These are phyloP conservation scores for Zizania palustris DNA, from an alignment of 202 grass and related monocot species.

Conservation along the genomic window DNA sequence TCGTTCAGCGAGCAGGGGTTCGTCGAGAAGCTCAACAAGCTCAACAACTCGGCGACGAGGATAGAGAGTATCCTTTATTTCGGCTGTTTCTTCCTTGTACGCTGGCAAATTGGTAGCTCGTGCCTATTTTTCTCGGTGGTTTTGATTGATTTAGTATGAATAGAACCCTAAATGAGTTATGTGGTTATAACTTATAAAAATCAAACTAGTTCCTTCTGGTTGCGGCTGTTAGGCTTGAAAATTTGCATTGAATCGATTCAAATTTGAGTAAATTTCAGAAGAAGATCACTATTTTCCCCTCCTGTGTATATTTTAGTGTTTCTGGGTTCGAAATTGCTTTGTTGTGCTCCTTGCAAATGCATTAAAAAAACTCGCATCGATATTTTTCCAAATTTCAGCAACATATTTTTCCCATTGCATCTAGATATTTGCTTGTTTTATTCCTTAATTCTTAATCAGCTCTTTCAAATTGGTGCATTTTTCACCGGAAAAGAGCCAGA, in stretches of 20 bases:
- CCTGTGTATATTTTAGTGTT: too few species aligned
- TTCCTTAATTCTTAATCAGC: constrained; percentile 63
- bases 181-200: neutral
- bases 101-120: neutral
- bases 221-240: neutral
- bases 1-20: constrained; percentile 68
- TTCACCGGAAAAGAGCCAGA: constrained; percentile 85
- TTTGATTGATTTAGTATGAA: constrained; percentile 34
- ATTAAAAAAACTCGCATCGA: neutral
- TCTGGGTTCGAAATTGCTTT: neutral
- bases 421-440: constrained; percentile 12
- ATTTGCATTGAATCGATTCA: too few species aligned
- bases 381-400: neutral
- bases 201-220: neutral
- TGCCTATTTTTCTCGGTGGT: neutral
- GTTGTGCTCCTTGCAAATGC: neutral
- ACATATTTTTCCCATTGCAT: neutral
- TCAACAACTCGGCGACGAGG: constrained; percentile 78
- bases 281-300: too few species aligned
- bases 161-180: constrained; percentile 9
- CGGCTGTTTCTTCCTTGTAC: neutral
- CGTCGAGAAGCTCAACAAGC: constrained; percentile 69
- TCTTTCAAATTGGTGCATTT: constrained; percentile 91
- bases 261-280: too few species aligned
- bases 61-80: constrained; percentile 80